Base-by-base conservation (phyloP, 2,329 filamentous ascomycete genomes). In the Alternaria viburni region DNA sequence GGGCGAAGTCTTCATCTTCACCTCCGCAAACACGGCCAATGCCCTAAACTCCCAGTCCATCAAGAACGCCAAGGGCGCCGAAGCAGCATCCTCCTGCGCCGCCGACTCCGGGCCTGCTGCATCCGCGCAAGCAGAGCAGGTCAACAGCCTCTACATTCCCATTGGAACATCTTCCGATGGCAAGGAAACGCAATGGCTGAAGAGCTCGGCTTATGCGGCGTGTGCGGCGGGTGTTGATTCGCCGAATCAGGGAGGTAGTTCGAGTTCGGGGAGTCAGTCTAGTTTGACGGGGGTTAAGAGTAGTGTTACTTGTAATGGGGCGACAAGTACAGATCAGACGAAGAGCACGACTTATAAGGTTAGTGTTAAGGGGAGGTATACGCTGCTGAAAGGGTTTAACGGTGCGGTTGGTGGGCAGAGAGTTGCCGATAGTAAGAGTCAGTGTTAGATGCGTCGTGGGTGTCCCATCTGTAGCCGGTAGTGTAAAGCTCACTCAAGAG, bases 221-320 rank as follows among this genome's bases (percentile, higher is more conserved):
- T 57, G 44, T 57, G 15, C n/a, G 13, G 44, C 54, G 28, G 54
- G 54, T 26, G 54, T 57, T n/a, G 54, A 32, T 28, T 45, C 54
- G 15, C 54, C 54, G 13, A 36, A 25, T 15, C 28, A 49, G 28
- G 41, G 54, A 1, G 44, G 54, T n/a, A 41, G 54, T 25, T n/a
- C 52, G n/a, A 49, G 54, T n/a, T 49, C 54, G 6, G 41, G 41
- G 12, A 23, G 41, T 11, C 54, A 47, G 54, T 19, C 26, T 10
- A 47, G n/a, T 47, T 23, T 47, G 13, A 17, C 41, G n/a, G 54
- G 25, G 1, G 54, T 49, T 3, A 45, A 25, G 30, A 45, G 44
- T n/a, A 46, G 44, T 47, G 44, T 36, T 32, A 57, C 17, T 17
- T 49, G 54, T 49, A 46, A 49, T 6, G 54, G 54, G 15, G 44